phyloP scores from a whole-genome alignment of 1,139 yeast genomes.

The Candida buenavistaensis region DNA sequence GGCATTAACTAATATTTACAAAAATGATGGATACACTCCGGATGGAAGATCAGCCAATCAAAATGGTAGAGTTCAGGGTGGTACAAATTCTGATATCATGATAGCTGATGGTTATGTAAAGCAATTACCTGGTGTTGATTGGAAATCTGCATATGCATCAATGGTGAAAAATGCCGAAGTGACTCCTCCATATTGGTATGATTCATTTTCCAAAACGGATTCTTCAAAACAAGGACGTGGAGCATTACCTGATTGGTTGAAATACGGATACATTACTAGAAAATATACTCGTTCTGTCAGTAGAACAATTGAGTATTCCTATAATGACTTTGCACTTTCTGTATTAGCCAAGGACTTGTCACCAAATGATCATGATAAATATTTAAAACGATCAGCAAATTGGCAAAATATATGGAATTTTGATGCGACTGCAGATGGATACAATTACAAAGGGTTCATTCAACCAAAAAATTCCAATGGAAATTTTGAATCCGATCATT shows the following conservation, averaged over 20 bases:
- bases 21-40: conserved; percentile 38
- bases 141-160: conserved; percentile 34
- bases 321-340: conserved; percentile 36
- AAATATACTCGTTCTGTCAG: conserved; percentile 33
- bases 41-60: conserved; percentile 41
- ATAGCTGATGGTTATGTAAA: conserved; percentile 40
- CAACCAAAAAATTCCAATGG: conserved; percentile 36
- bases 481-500: conserved; percentile 21
- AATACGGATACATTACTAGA: conserved; percentile 29
- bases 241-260: conserved; percentile 32
- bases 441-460: conserved; percentile 31
- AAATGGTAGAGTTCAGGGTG: conserved; percentile 42
- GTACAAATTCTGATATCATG: conserved; percentile 40
- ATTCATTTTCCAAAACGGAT: conserved; percentile 27
- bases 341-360: conserved; percentile 34
- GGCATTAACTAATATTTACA: conserved; percentile 28
- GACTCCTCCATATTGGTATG: conserved; percentile 26
- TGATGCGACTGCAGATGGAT: conserved; percentile 20
- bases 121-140: conserved; percentile 23
- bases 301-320: conserved; percentile 39
- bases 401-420: conserved; percentile 42
- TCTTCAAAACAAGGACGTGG: conserved; percentile 32
- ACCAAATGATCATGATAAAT: conserved; percentile 24
- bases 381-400: conserved; percentile 32
- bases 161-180: conserved; percentile 40